These are phyloP conservation scores for Exophiala aquamarina DNA, from an alignment of 2,329 filamentous ascomycete genomes.

Conservation along the genomic window DNA sequence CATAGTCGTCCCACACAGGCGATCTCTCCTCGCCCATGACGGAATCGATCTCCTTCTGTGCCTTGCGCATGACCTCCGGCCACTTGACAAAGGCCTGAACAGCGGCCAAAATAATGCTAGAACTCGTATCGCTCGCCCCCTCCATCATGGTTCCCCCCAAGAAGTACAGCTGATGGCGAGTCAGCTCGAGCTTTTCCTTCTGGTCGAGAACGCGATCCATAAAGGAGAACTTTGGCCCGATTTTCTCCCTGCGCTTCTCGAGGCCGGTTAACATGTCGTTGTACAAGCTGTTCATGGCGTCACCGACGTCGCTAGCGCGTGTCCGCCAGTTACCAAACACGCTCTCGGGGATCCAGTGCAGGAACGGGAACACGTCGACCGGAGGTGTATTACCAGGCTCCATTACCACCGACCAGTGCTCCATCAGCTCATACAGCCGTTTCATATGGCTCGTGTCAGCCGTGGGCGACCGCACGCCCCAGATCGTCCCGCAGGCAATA, in stretches of 20 bases:
- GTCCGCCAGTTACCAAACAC: conserved; percentile 42
- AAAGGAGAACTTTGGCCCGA: conserved; percentile 33
- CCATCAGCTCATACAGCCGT: conserved; percentile 44
- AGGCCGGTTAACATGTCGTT: conserved; percentile 36
- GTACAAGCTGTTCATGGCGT: conserved; percentile 46
- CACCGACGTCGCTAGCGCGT: conserved; percentile 37
- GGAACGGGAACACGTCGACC: conserved; percentile 48
- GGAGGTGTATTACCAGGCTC: conserved; percentile 52
- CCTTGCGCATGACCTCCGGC: conserved; percentile 44
- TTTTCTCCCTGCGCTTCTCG: conserved; percentile 32
- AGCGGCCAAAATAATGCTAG: conserved; percentile 39
- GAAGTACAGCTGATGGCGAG: conserved; percentile 44
- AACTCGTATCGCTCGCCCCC: conserved; percentile 43
- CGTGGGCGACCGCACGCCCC: conserved; percentile 36
- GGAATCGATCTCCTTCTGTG: conserved; percentile 45
- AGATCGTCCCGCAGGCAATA: conserved; percentile 40
- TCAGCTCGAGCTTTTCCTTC: conserved; percentile 30
- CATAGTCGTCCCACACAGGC: conserved; percentile 34
- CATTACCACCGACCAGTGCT: conserved; percentile 45
- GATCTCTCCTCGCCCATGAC: conserved; percentile 36
- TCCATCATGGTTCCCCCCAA: conserved; percentile 31
- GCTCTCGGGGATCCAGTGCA: conserved; percentile 44
- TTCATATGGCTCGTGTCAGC: conserved; percentile 38
- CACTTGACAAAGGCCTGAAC: conserved; percentile 50
- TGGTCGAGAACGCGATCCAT: conserved; percentile 45